A percentile compares a stretch with the other conserved stretches of the same genome.
These are phyloP conservation scores for Trichoderma gamsii DNA, from an alignment of 495 filamentous ascomycete species.

Conservation along the genomic window DNA sequence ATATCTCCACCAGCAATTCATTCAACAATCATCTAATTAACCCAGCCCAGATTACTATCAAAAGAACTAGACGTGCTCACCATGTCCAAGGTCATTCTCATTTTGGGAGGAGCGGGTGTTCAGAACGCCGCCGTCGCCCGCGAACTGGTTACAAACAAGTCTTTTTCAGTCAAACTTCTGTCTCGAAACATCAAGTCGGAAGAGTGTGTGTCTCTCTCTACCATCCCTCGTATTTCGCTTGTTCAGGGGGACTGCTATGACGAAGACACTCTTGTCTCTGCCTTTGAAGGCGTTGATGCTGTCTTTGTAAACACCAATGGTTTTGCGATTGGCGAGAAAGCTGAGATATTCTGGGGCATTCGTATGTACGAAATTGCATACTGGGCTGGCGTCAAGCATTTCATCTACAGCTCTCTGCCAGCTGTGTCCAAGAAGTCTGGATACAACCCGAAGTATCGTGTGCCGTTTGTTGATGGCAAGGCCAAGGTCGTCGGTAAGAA, in stretches of 20 bases:
- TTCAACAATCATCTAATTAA: not conserved
- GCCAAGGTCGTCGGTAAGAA: constrained; percentile 30
- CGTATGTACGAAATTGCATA: constrained; percentile 40
- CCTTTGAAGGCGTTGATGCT: constrained; percentile 29
- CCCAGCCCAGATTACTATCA: not conserved
- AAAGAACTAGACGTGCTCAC: not conserved
- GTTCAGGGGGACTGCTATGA: constrained; percentile 31
- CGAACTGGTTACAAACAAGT: constrained; percentile 11
- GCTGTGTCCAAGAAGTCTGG: constrained; percentile 28
- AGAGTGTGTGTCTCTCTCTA: constrained; percentile 8
- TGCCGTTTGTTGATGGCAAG: constrained; percentile 39
- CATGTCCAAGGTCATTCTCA: constrained; percentile 12
- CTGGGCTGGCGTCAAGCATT: constrained; percentile 33
- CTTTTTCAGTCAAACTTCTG: constrained; percentile 1
- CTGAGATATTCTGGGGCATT: constrained; percentile 41
- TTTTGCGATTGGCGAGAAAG: constrained; percentile 38
- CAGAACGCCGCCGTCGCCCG: constrained; percentile 14
- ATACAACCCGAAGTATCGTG: constrained; percentile 32
- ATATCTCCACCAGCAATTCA: not conserved
- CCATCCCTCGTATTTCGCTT: constrained; percentile 31
- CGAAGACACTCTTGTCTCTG: constrained; percentile 30
- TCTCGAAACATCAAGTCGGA: constrained; percentile 12
- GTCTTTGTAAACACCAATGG: constrained; percentile 40
- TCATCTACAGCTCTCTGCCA: constrained; percentile 31
- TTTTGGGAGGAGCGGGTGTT: constrained; percentile 13